Base-by-base conservation (phyloP, 2,329 filamentous ascomycete species). In the Ophiostoma sp. region DNA sequence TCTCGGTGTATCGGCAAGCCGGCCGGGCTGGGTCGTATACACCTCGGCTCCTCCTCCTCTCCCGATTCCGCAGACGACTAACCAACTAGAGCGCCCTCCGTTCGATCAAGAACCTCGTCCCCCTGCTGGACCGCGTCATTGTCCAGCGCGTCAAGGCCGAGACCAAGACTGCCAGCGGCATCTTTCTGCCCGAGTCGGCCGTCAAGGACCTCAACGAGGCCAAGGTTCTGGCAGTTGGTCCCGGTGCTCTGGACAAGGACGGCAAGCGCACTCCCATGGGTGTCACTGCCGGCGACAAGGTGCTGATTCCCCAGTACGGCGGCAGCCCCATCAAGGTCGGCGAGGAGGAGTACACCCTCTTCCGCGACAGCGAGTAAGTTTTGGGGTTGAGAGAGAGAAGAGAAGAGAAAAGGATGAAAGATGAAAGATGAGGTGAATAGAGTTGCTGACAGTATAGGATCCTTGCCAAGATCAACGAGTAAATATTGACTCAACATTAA, bases 151-250 rank as follows among this genome's bases (percentile, higher is more conserved):
- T 97, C 84, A 98, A 98, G 86, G 92, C 94, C 78, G 94, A 98
- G 84, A 82, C 93, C 79, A 97, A 97, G 87, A 99, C 95, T 67
- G 93, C 95, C 77, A 90, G 90, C 78, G 95, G 95, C 78, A 97
- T 99, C 86, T 97, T 96, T 87, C 91, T 99, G 75, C 95, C 95
- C 76, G 95, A 99, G 85, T 94, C 90, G 73, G 92, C 90, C 78
- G 93, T 98, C 79, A 97, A 99, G 88, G 95, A 99, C 82, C 88
- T 98, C 80, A 98, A 97, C 83, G 94, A 98, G 86, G 95, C 92
- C 77, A 94, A 93, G 83, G 95, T 99, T 70, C 85, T 99, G 72
- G 95, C 95, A 73, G 94, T 99, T 74, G 95, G 95, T 69, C 95
- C 95, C 71, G 95, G 95, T 73, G 89, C 85, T 17, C 78, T 96